Conservation (phyloP, 148 eudicot species). For the Chenopodium quinoa region DNA sequence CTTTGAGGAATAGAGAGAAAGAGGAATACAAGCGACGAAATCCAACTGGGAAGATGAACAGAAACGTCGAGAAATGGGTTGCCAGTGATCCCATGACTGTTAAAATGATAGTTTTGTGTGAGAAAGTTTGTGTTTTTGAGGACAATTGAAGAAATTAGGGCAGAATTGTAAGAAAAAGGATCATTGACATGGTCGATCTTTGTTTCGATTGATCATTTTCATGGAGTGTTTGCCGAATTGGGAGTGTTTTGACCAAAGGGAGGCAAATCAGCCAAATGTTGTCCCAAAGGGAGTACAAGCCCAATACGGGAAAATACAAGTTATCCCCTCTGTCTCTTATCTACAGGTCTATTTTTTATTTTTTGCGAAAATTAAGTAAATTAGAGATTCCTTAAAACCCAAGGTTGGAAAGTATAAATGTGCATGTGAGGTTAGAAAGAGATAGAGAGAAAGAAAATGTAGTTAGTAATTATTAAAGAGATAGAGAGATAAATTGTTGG, state of each 20-base stretch:
- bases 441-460: no score
- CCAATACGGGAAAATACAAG: no score
- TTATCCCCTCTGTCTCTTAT: no score
- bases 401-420: no score
- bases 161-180: background rate
- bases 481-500: no score
- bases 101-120: background rate
- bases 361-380: no score
- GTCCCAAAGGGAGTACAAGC: no score
- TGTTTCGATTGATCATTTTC: background rate
- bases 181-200: background rate
- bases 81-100: constrained; percentile 55
- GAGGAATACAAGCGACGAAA: constrained; percentile 51
- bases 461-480: no score
- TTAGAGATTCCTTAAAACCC: no score
- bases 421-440: no score
- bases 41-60: constrained; percentile 60
- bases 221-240: background rate
- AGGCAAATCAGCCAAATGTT: no score
- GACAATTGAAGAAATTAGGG: background rate
- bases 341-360: no score
- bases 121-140: background rate
- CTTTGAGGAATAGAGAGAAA: constrained; percentile 52
- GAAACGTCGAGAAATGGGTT: constrained; percentile 54
- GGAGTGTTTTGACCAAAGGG: background rate